These are phyloP conservation scores for Diaporthe vaccinii DNA, from an alignment of 2,329 filamentous ascomycete genomes.

Conservation along the genomic window DNA sequence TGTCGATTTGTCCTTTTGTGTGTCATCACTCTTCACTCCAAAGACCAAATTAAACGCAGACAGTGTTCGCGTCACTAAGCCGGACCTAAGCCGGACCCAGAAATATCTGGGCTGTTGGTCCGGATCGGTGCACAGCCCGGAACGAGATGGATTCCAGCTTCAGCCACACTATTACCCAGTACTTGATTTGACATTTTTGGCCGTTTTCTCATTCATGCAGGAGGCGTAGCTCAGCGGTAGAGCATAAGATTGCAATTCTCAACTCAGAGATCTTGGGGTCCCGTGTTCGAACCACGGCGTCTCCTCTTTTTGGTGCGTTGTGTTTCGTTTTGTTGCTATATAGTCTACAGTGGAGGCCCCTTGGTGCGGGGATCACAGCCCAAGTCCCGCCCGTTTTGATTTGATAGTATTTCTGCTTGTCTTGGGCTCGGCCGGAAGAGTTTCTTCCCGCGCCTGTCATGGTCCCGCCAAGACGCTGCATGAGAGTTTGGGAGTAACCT, in stretches of 20 bases:
- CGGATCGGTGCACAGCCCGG: no score
- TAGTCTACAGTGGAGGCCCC: neutral
- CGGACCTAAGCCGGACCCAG: no score
- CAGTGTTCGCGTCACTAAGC: no score
- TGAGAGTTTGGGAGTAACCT: neutral
- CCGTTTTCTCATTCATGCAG: neutral
- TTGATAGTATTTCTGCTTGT: neutral
- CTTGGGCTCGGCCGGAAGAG: neutral
- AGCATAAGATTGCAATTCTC: constrained; percentile 4
- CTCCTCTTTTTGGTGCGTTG: neutral
- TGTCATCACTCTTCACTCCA: no score
- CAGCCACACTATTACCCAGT: no score
- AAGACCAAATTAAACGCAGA: no score
- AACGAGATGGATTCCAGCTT: no score
- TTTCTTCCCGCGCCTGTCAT: neutral
- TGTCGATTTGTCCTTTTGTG: no score
- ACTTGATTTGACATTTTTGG: no score
- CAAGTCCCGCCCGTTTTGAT: neutral
- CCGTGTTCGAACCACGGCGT: constrained; percentile 8
- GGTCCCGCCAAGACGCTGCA: neutral
- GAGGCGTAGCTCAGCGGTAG: neutral
- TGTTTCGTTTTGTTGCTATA: neutral
- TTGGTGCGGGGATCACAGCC: neutral
- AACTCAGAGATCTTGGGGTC: neutral
- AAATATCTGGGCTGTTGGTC: no score